A percentile compares a stretch with the other conserved stretches of the same genome.
These are phyloP conservation scores for Evansstolkia leycettana DNA, from an alignment of 495 filamentous ascomycete genomes.

Conservation along the genomic window DNA sequence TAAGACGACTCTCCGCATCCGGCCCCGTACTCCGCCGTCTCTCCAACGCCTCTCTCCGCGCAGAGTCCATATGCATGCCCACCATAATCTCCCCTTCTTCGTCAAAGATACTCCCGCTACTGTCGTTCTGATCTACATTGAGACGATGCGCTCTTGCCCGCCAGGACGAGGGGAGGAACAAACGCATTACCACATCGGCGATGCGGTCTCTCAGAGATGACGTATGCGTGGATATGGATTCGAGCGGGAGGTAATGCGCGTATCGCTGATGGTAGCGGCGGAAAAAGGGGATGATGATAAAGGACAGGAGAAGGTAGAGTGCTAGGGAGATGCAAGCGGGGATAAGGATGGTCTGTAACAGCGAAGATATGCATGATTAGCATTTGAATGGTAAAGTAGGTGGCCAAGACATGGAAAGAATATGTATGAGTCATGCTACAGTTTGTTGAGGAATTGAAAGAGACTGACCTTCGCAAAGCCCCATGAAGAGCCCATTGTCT, in stretches of 20 bases:
- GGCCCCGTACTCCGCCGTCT: conserved; percentile 25
- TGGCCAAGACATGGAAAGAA: background rate
- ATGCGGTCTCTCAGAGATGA: conserved; percentile 49
- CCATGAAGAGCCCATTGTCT: conserved; percentile 19
- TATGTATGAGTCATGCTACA: background rate
- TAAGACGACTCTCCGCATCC: conserved; percentile 46
- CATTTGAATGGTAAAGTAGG: background rate
- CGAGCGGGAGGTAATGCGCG: conserved; percentile 53
- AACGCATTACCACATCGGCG: conserved; percentile 38
- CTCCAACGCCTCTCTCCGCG: conserved; percentile 37
- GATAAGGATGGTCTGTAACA: conserved; percentile 57
- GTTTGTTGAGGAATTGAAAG: background rate
- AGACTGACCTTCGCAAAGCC: conserved; percentile 21
- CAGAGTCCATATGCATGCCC: conserved; percentile 41
- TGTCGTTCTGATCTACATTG: conserved; percentile 47
- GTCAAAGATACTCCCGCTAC: conserved; percentile 52
- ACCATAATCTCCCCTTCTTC: conserved; percentile 55
- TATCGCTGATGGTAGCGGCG: conserved; percentile 65
- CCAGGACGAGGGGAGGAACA: conserved; percentile 46
- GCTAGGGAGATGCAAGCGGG: conserved; percentile 66
- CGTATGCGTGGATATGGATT: conserved; percentile 49
- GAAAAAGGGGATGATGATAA: conserved; percentile 63
- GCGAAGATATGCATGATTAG: conserved; percentile 8
- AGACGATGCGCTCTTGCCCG: conserved; percentile 24
- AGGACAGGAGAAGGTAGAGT: conserved; percentile 60